A percentile compares a stretch with the other conserved stretches of the same genome.
Conservation (phyloP, 129 eudicot genomes). For the Dittrichia graveolens region DNA sequence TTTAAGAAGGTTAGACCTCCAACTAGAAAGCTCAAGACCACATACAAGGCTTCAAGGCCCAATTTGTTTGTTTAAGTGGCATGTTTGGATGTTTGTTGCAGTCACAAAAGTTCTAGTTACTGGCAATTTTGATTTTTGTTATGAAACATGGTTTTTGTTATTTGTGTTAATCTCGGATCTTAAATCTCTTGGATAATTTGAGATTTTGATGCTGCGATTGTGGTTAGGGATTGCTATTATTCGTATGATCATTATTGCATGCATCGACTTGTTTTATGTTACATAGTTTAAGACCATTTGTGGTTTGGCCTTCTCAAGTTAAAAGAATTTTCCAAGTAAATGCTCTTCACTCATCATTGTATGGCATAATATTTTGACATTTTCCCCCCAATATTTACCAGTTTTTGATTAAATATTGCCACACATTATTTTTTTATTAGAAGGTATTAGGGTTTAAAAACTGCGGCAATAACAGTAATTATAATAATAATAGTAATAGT, state of each 20-base stretch:
- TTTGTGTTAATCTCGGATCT: slow-evolving; percentile 35
- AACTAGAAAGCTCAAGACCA: slow-evolving; percentile 86
- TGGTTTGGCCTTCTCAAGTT: too few species aligned
- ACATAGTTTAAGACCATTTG: too few species aligned
- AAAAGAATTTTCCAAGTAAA: too few species aligned
- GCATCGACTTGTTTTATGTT: not conserved
- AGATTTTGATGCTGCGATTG: slow-evolving; percentile 15
- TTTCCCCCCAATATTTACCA: too few species aligned
- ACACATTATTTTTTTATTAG: too few species aligned
- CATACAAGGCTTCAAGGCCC: slow-evolving; percentile 94
- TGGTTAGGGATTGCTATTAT: slow-evolving; percentile 20
- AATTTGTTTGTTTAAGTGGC: slow-evolving; percentile 71
- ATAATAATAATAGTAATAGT: too few species aligned
- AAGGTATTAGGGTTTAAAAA: too few species aligned
- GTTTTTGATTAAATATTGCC: too few species aligned
- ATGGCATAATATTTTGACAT: too few species aligned
- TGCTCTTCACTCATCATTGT: too few species aligned
- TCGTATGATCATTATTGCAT: not conserved
- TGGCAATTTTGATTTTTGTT: slow-evolving; percentile 33
- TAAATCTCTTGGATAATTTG: slow-evolving; percentile 31
- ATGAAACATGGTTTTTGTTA: slow-evolving; percentile 23
- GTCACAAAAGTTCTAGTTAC: slow-evolving; percentile 23
- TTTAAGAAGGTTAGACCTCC: slow-evolving; percentile 91
- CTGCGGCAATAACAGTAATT: too few species aligned
- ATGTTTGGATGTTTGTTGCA: slow-evolving; percentile 2